Conservation (phyloP, 345 rosid species). For the Firmiana major region DNA sequence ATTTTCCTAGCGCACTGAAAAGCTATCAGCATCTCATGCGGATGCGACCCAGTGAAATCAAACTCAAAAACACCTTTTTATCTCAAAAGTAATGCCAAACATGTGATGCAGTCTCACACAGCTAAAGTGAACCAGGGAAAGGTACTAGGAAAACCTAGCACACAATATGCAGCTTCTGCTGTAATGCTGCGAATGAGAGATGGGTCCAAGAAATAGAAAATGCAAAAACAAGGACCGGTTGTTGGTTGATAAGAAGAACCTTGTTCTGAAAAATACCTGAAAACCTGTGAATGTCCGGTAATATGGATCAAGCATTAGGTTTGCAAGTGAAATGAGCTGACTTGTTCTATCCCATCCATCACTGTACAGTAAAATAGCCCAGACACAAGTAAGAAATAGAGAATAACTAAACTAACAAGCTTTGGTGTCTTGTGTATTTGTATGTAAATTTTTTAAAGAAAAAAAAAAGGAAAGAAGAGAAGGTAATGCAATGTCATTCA, state of each 20-base stretch:
- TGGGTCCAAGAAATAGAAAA: background rate
- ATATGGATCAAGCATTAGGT: slow-evolving; percentile 91
- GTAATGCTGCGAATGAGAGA: background rate
- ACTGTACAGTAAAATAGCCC: slow-evolving; percentile 38
- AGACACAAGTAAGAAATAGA: slow-evolving; percentile 8
- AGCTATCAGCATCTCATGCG: slow-evolving; percentile 3
- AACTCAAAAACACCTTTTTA: background rate
- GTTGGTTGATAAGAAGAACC: background rate
- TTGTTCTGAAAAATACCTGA: slow-evolving; percentile 60
- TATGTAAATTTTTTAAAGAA: background rate
- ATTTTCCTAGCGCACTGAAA: background rate
- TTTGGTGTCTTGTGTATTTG: background rate
- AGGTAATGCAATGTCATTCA: background rate
- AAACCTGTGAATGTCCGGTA: slow-evolving; percentile 88
- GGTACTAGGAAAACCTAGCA: background rate
- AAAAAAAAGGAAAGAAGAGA: background rate
- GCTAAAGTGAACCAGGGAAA: slow-evolving; percentile 12
- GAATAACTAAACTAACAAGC: background rate
- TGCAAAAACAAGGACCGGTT: slow-evolving; percentile 1
- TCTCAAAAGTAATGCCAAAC: background rate
- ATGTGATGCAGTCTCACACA: background rate
- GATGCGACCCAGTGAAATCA: slow-evolving; percentile 1
- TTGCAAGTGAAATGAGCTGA: slow-evolving; percentile 91
- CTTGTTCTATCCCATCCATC: slow-evolving; percentile 99
- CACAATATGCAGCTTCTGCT: background rate